Base-by-base conservation (phyloP, 305 asterid species). In the Rubia tinctorum region DNA sequence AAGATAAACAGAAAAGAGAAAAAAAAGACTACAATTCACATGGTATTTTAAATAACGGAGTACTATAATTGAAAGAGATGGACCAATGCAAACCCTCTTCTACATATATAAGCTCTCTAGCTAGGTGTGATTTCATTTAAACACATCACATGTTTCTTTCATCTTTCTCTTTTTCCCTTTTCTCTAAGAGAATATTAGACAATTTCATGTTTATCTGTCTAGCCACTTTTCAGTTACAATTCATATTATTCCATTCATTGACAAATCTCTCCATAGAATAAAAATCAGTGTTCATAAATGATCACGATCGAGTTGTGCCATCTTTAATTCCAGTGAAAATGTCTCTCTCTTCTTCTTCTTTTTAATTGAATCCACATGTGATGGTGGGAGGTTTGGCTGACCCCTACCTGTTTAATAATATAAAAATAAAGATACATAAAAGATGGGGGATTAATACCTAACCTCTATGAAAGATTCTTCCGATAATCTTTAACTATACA, bases 81-180 rank as follows among this genome's bases (percentile, higher is more conserved):
- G 74, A 25, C 71, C 69, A 13, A 69, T 53, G 23, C 6, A 27
- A 60, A 43, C 65, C 51, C 27, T 75, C 9, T 44, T 7, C 59
- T 30, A 25, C 7, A 51, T 61, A 11, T 68, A 37, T 18, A 12
- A 30, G 63, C 45, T 44, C 18, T 39, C 22, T 53, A 53, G 59
- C 59, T 53, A 45, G 67, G 37, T 45, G 56, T 68, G 65, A 58
- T 0, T 58, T 1, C 12, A 76, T 71, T 71, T 63, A 65, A 65
- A 76, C 76, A 71, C 68, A n/a, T 58, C 80, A 76, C 80, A 64
- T 76, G 80, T 68, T 23, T 6, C 27, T 51, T 64, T 51, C 22
- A 51, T 47, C 40, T 63, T 49, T 8, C n/a, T 62, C 14, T 13
- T 47, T 10, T 20, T 23, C 1, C 66, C 14, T 61, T 61, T 11